Percentiles rank a stretch among this genome's conserved stretches.
Evolutionary conservation across 179 eudicot genomes (phyloP).

Genomic region (Beta lomatogona): DNA sequence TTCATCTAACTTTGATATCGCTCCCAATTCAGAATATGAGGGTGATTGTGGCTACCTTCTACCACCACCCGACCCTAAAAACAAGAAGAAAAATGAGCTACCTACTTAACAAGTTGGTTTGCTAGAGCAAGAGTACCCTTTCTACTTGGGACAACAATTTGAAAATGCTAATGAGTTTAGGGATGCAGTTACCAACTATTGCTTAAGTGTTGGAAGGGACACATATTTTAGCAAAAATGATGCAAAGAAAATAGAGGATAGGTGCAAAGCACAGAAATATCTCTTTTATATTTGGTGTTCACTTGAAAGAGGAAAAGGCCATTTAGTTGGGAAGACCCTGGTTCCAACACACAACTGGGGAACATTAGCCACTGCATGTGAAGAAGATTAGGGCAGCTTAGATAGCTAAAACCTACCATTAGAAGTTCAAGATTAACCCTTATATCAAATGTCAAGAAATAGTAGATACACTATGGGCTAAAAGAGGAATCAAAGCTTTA

Average conservation of each 20-base stretch:
- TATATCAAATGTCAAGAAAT: neutral
- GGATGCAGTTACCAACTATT: neutral
- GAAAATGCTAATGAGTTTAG: neutral
- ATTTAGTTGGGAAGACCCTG: neutral
- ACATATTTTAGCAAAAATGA: neutral
- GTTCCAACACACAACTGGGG: neutral
- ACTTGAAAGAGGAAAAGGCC: neutral
- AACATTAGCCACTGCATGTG: neutral
- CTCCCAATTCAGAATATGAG: neutral
- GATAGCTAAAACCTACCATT: neutral
- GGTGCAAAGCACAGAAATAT: neutral
- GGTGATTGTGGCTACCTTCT: neutral
- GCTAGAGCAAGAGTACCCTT: neutral
- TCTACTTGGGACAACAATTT: neutral
- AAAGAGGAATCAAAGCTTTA: neutral
- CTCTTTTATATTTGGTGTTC: neutral
- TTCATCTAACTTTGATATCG: neutral
- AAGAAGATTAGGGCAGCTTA: neutral
- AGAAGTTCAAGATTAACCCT: neutral
- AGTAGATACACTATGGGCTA: neutral
- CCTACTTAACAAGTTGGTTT: neutral
- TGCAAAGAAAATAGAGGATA: neutral
- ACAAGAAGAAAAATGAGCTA: neutral
- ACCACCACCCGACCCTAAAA: neutral
- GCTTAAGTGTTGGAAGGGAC: neutral